Evolutionary conservation across 2,329 filamentous ascomycete species (phyloP), one percentile per base, ranked within the genome.

Genomic region (Pseudomassariella vexata): DNA sequence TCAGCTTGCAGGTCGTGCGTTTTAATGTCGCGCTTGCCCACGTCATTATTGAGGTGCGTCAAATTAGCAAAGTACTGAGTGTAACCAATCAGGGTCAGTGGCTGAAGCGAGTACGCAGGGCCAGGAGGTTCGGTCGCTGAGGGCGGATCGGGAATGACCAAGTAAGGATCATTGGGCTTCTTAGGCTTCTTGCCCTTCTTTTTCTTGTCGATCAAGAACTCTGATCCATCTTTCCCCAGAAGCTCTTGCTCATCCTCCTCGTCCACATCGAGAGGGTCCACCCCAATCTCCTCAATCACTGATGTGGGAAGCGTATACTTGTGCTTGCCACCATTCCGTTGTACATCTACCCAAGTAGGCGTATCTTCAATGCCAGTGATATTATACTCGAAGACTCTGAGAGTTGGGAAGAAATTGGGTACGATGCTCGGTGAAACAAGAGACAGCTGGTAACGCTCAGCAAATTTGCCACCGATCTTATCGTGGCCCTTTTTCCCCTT

Each of bases 301-400:
- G 9, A 23, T 9, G 21, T 23, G 21, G 32, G 30, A 29, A 42
- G 19, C 24, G 35, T 32, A 35, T 35, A 35, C 21, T 46, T n/a
- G 15, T 38, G 21, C 25, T 18, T 49, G 30, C 66, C 64, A 1
- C 48, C 41, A 12, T 19, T 9, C 16, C 32, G 32, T 12, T 20
- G 14, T 9, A 19, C 20, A 10, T 54, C 48, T 14, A 42, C 36
- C 72, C 73, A 77, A 2, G 66, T 57, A 2, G 61, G 50, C 0
- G 55, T 46, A 32, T 76, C 49, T 42, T 87, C 82, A 4, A 95
- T 55, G 0, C 87, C 86, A 0, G 70, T 85, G 34, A 86, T 86
- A 54, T 98, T 96, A 66, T 96, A 98, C 50, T 95, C 86, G 42
- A 90, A 68, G n/a, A 98, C 73, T n/a, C 89, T 77, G 19, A 95